Conservation (phyloP, 2,329 filamentous ascomycete genomes). For the Zymoseptoria brevis region DNA sequence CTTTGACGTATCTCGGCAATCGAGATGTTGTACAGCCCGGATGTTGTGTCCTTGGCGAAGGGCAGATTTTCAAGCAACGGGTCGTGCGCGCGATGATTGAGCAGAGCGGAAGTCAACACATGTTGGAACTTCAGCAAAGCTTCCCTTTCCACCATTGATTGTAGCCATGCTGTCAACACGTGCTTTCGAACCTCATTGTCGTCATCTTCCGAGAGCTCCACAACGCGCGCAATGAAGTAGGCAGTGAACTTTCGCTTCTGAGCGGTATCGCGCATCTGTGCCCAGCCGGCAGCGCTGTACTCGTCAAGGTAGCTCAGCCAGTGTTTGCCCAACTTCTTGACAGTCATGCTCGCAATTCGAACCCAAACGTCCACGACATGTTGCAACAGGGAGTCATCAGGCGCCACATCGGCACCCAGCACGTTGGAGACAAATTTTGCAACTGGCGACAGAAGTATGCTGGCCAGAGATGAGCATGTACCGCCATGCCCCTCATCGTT, state of each 20-base stretch:
- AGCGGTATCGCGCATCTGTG: conserved; percentile 38
- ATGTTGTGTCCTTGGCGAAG: conserved; percentile 39
- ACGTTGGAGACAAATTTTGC: conserved; percentile 51
- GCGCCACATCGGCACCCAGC: conserved; percentile 50
- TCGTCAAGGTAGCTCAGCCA: conserved; percentile 51
- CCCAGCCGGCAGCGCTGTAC: conserved; percentile 46
- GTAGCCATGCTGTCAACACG: conserved; percentile 48
- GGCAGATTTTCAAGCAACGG: conserved; percentile 51
- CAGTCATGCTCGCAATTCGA: conserved; percentile 39
- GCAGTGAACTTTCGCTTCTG: conserved; percentile 40
- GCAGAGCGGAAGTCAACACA: conserved; percentile 45
- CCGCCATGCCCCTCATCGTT: background rate
- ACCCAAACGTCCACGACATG: conserved; percentile 50
- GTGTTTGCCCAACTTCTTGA: conserved; percentile 34
- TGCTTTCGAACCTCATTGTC: conserved; percentile 40
- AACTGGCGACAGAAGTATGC: conserved; percentile 42
- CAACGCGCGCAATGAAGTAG: conserved; percentile 37
- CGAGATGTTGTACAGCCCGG: conserved; percentile 40
- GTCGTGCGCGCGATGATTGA: conserved; percentile 41
- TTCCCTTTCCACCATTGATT: conserved; percentile 51
- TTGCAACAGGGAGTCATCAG: conserved; percentile 47
- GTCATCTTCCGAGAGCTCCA: conserved; percentile 35
- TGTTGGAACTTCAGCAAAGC: conserved; percentile 56
- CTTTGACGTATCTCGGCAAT: conserved; percentile 47
- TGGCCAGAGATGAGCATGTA: conserved; percentile 25